Evolutionary conservation across 345 rosid genomes (phyloP).

Genomic region (Syzygium aqueum): DNA sequence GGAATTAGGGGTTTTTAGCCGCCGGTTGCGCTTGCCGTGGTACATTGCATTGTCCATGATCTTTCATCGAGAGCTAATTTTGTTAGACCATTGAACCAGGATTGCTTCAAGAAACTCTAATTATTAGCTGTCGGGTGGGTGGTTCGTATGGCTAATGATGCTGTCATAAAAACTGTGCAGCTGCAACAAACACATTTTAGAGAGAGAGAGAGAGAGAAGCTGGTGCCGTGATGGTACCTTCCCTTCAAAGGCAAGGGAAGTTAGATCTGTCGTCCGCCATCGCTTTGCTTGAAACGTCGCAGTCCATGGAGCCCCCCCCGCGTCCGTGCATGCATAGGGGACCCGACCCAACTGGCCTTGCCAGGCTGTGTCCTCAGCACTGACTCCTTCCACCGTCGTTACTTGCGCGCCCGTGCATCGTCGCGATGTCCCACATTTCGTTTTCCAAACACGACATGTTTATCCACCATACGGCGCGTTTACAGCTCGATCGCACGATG

Average conservation of each 20-base stretch:
- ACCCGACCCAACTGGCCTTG: not conserved
- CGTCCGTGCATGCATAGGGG: not conserved
- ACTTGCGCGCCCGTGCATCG: not conserved
- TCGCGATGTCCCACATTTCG: not conserved
- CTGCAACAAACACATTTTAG: not conserved
- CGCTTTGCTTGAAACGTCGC: not conserved
- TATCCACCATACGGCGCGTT: accelerated
- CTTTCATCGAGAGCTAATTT: not conserved
- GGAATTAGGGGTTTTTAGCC: too few species aligned
- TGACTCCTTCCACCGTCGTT: not conserved
- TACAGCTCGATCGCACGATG: accelerated
- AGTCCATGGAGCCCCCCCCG: not conserved
- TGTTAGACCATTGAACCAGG: not conserved
- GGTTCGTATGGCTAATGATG: not conserved
- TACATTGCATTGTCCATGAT: accelerated
- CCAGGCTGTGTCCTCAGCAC: not conserved
- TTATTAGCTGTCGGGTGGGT: not conserved
- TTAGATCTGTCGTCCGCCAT: not conserved
- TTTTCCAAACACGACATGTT: not conserved
- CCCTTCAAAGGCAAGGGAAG: not conserved
- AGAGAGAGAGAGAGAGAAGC: not conserved
- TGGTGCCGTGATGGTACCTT: not conserved
- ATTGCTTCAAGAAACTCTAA: not conserved
- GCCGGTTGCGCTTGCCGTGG: too few species aligned
- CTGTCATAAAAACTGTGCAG: not conserved